A percentile compares a stretch with the other conserved stretches of the same genome.
These are phyloP conservation scores for Cylindrodendrum hubeiense DNA, from an alignment of 2,329 filamentous ascomycete genomes.

Conservation along the genomic window DNA sequence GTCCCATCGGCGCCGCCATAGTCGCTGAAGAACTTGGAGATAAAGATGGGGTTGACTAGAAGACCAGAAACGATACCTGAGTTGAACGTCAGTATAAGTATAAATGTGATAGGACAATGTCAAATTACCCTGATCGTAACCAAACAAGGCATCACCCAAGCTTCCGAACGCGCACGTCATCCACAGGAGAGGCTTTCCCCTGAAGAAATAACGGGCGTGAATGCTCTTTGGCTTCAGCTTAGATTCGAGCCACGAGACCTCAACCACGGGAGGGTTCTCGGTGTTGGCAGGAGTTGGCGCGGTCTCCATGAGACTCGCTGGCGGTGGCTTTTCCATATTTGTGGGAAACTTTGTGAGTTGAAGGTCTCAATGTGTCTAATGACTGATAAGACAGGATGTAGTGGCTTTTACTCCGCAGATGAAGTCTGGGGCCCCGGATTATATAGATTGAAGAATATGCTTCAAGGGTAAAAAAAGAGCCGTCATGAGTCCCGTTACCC, in stretches of 20 bases:
- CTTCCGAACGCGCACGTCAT: constrained; percentile 31
- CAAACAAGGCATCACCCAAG: constrained; percentile 31
- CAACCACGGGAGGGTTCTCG: not conserved
- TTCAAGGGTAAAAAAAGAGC: not conserved
- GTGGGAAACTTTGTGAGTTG: not conserved
- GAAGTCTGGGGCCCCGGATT: not conserved
- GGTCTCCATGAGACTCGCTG: constrained; percentile 2
- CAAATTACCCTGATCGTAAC: constrained; percentile 25
- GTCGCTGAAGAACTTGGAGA: constrained; percentile 26
- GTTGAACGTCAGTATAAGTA: not conserved
- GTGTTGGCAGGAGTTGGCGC: not conserved
- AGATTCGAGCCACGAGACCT: constrained; percentile 17
- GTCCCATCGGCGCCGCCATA: constrained; percentile 27
- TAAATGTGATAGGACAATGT: too few species aligned
- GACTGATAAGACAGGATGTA: not conserved
- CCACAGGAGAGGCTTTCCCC: constrained; percentile 27
- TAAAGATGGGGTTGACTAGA: constrained; percentile 30
- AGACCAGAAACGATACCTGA: constrained; percentile 30
- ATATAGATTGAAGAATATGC: not conserved
- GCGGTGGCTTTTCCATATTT: constrained; percentile 3
- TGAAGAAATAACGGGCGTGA: constrained; percentile 23
- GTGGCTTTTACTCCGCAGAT: not conserved
- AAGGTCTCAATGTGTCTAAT: not conserved
- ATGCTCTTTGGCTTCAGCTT: constrained; percentile 24
- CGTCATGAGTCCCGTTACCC: not conserved